Percentiles rank a stretch among this genome's conserved stretches.
Evolutionary conservation across 805 yeast species (phyloP).

Genomic region (Candida coleopterorum): DNA sequence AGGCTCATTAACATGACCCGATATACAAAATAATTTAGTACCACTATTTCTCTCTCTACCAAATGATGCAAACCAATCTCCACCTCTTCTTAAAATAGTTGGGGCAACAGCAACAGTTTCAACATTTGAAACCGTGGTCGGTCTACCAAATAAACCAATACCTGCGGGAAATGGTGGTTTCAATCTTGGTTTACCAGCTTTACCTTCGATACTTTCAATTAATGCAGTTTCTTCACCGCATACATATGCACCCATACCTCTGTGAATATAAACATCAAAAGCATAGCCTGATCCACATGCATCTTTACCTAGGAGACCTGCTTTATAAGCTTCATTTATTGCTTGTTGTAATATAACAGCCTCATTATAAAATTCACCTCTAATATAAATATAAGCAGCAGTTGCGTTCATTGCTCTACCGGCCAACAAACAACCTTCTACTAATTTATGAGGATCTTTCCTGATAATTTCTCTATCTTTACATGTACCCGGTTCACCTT

Average conservation of each 20-base stretch:
- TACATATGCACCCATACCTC: slow-evolving; percentile 91
- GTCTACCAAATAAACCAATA: slow-evolving; percentile 86
- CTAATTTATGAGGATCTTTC: slow-evolving; percentile 87
- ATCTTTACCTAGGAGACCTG: slow-evolving; percentile 74
- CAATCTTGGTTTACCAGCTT: slow-evolving; percentile 89
- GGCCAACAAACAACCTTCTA: slow-evolving; percentile 86
- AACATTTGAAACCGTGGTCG: slow-evolving; percentile 86
- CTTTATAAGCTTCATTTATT: slow-evolving; percentile 81
- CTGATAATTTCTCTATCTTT: slow-evolving; percentile 88
- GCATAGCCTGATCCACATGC: slow-evolving; percentile 86
- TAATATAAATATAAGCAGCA: slow-evolving; percentile 85
- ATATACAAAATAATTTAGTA: slow-evolving; percentile 78
- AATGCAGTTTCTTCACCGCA: slow-evolving; percentile 92
- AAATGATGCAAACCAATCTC: slow-evolving; percentile 77
- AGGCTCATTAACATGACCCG: slow-evolving; percentile 89
- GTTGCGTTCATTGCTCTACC: slow-evolving; percentile 93
- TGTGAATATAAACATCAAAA: slow-evolving; percentile 78
- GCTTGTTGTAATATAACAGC: slow-evolving; percentile 70
- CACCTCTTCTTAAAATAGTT: slow-evolving; percentile 84
- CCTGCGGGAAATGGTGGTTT: slow-evolving; percentile 97
- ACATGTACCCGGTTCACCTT: slow-evolving; percentile 94
- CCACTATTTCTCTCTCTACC: slow-evolving; percentile 86
- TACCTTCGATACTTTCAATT: slow-evolving; percentile 86
- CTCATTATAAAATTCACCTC: slow-evolving; percentile 88
- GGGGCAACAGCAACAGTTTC: slow-evolving; percentile 91